These are phyloP conservation scores for Fusarium subglutinans DNA, from an alignment of 2,329 filamentous ascomycete genomes.

Conservation along the genomic window DNA sequence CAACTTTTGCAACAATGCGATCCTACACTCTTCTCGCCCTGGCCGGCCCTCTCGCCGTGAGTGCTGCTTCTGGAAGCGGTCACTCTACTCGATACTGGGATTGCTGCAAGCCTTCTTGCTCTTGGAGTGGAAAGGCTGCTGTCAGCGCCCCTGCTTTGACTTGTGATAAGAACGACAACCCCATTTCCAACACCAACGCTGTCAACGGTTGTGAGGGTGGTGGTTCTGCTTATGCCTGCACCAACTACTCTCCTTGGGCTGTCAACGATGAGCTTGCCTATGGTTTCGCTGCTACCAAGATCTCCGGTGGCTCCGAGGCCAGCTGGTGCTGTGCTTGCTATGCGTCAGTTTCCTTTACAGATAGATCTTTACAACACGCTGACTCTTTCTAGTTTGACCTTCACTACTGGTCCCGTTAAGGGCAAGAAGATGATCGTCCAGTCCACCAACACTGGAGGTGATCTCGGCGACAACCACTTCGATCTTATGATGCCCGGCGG, in stretches of 20 bases:
- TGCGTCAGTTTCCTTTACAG: slow-evolving; percentile 47
- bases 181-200: slow-evolving; percentile 59
- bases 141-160: slow-evolving; percentile 61
- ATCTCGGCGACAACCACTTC: slow-evolving; percentile 66
- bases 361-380: neutral
- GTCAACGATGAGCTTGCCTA: slow-evolving; percentile 67
- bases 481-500: slow-evolving; percentile 66
- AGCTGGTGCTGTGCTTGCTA: slow-evolving; percentile 76
- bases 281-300: slow-evolving; percentile 70
- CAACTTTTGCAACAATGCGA: slow-evolving; percentile 31
- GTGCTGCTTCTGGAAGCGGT: slow-evolving; percentile 43
- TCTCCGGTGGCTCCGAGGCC: slow-evolving; percentile 64
- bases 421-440: slow-evolving; percentile 73
- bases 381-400: slow-evolving; percentile 53
- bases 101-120: slow-evolving; percentile 77
- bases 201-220: slow-evolving; percentile 67
- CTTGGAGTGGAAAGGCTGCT: slow-evolving; percentile 65
- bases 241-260: slow-evolving; percentile 69
- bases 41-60: slow-evolving; percentile 35
- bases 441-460: slow-evolving; percentile 69
- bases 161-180: slow-evolving; percentile 64
- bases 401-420: slow-evolving; percentile 58
- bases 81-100: slow-evolving; percentile 62
- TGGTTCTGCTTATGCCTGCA: slow-evolving; percentile 68
- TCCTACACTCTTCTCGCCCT: slow-evolving; percentile 39